Base-by-base conservation (phyloP, 1,284 basidiomycete genomes). In the Abortiporus biennis region DNA sequence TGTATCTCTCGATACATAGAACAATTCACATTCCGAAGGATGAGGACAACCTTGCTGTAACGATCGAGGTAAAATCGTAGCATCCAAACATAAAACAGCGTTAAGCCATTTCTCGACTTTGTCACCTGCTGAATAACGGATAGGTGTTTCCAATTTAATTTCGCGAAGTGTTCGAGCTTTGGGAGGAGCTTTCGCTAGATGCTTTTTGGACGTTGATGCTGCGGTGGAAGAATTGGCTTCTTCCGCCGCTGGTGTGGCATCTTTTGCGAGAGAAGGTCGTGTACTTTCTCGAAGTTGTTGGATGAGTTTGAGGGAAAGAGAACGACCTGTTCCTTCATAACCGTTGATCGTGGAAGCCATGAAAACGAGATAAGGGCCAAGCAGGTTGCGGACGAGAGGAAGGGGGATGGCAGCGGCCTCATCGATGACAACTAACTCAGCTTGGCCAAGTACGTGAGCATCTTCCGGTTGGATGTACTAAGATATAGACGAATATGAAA, bases 311-410 rank as follows among this genome's bases (percentile, higher is more conserved):
- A 99, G 85, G 36, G 92, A 95, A 36, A 99, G 79, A 2, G 93
- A 97, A 25, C 96, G 88, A 15, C 96, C 96, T 0, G 96, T 99
- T 16, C 96, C 96, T 71, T 99, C 96, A 67, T 99, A 99, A 34
- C 96, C 96, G 60, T 98, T 98, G 69, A 99, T 95, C 2, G 96
- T 99, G 15, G 92, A 96, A 1, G 93, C 91, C 75, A 99, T 85
- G 72, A 99, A 98, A 39, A 99, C 93, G 32, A 98, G 87, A 65
- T 99, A 99, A 0, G 94, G 94, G 0, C 96, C 96, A 48, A 99
- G 84, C 46, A 99, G 83, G 55, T 92, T 92, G 49, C 88, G 83
- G 15, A 99, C 94, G 19, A 98, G 80, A 3, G 94, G 92, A 11
- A 99, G 78, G 0, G 96, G 96, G 45, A 99, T 98, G 13, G 96